Evolutionary conservation across 768 basidiomycete species (phyloP).

Genomic region (Suillus clintonianus): DNA sequence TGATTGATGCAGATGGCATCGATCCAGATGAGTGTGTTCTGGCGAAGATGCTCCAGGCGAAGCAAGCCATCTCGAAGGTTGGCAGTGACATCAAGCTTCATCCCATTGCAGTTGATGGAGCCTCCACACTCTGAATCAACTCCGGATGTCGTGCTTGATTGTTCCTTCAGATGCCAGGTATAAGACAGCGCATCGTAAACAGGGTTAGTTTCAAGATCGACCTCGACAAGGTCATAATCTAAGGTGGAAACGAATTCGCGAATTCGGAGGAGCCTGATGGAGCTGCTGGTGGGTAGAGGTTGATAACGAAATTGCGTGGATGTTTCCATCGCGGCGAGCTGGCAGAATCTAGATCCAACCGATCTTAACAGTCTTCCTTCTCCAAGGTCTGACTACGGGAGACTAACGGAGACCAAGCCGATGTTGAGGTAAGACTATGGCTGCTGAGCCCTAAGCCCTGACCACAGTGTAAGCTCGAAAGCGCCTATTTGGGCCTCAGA

Average conservation of each 20-base stretch:
- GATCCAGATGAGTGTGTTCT: constrained; percentile 5
- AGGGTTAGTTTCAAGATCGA: background rate
- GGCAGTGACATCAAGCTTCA: background rate
- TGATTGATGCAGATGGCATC: constrained; percentile 12
- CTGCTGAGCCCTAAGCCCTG: no score
- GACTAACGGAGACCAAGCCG: no score
- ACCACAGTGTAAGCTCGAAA: no score
- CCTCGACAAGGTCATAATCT: background rate
- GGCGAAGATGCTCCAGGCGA: background rate
- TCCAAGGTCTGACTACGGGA: no score
- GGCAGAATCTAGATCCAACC: background rate
- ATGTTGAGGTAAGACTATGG: background rate
- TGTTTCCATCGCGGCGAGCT: background rate
- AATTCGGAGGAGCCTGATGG: background rate
- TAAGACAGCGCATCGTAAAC: constrained; percentile 7
- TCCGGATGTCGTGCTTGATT: background rate
- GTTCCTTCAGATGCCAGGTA: constrained; percentile 1
- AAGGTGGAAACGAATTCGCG: background rate
- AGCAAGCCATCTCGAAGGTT: background rate
- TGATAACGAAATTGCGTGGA: background rate
- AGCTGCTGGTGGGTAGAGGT: background rate
- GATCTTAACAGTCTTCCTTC: background rate
- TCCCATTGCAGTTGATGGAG: background rate
- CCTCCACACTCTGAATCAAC: background rate
- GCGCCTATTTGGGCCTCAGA: no score